Evolutionary conservation across 2,329 filamentous ascomycete species (phyloP).

Genomic region (Diaporthe aspalathi): DNA sequence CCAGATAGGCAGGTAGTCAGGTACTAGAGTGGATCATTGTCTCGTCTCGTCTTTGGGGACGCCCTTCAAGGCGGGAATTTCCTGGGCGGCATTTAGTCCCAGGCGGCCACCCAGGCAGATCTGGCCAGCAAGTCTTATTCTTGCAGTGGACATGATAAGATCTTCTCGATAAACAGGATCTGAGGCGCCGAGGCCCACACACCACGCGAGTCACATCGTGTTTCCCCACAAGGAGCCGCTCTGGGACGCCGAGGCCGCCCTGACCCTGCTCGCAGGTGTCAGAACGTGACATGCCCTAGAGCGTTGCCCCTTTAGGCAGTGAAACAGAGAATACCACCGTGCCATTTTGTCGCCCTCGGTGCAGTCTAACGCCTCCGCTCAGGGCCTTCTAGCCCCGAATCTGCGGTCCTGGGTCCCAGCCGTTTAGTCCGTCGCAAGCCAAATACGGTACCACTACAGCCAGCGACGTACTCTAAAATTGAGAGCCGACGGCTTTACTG

Average conservation of each 20-base stretch:
- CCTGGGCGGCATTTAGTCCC: background rate
- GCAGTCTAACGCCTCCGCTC: background rate
- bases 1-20: background rate
- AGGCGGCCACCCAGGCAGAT: background rate
- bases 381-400: conserved; percentile 16
- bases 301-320: background rate
- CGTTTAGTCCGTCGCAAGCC: background rate
- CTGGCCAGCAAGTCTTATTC: background rate
- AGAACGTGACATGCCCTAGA: conserved; percentile 5
- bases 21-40: background rate
- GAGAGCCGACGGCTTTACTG: background rate
- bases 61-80: background rate
- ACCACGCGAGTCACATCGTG: conserved; percentile 16
- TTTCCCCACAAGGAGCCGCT: conserved; percentile 17
- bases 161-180: conserved; percentile 15
- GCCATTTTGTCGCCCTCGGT: background rate
- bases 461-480: background rate
- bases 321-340: conserved; percentile 24
- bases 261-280: conserved; percentile 25
- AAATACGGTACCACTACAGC: too few species aligned
- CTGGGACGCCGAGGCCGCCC: background rate
- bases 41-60: too few species aligned
- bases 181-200: background rate
- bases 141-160: background rate
- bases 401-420: background rate